A percentile compares a stretch with the other conserved stretches of the same genome.
These are phyloP conservation scores for Penicillium occitanis DNA, from an alignment of 2,329 filamentous ascomycete genomes.

Conservation along the genomic window DNA sequence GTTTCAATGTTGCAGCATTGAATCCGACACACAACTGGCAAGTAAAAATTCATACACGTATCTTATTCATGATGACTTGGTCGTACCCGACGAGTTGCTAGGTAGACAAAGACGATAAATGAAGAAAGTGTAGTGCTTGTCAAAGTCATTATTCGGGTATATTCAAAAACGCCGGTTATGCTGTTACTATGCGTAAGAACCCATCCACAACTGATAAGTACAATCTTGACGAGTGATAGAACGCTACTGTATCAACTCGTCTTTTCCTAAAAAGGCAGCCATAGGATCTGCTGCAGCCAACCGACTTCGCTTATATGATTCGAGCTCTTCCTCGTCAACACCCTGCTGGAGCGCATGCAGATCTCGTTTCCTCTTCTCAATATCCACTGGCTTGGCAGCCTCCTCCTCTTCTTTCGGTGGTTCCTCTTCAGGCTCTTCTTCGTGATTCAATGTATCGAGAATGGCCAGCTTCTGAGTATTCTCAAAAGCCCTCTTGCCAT, in stretches of 20 bases:
- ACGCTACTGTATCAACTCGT: conserved; percentile 57
- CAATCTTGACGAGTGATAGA: neutral
- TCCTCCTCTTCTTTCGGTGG: conserved; percentile 24
- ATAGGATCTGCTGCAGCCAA: conserved; percentile 79
- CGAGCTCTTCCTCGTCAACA: conserved; percentile 79
- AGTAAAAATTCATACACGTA: neutral
- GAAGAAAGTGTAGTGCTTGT: neutral
- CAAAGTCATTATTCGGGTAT: conserved; percentile 1
- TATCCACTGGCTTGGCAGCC: conserved; percentile 35
- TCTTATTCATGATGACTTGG: neutral
- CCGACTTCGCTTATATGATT: conserved; percentile 76
- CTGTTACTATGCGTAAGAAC: neutral
- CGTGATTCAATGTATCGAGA: conserved; percentile 29
- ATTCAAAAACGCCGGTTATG: conserved; percentile 5
- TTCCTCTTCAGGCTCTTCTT: conserved; percentile 28
- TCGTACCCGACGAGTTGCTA: neutral
- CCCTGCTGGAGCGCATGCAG: conserved; percentile 75
- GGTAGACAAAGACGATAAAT: neutral
- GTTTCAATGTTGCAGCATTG: neutral
- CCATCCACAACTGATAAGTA: neutral
- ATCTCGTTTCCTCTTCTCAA: conserved; percentile 66
- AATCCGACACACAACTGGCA: neutral
- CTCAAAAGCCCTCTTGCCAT: conserved; percentile 77
- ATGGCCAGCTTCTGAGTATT: conserved; percentile 65
- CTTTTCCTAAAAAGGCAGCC: conserved; percentile 74